phyloP scores from a whole-genome alignment of 345 rosid genomes.

The Syzygium aqueum region DNA sequence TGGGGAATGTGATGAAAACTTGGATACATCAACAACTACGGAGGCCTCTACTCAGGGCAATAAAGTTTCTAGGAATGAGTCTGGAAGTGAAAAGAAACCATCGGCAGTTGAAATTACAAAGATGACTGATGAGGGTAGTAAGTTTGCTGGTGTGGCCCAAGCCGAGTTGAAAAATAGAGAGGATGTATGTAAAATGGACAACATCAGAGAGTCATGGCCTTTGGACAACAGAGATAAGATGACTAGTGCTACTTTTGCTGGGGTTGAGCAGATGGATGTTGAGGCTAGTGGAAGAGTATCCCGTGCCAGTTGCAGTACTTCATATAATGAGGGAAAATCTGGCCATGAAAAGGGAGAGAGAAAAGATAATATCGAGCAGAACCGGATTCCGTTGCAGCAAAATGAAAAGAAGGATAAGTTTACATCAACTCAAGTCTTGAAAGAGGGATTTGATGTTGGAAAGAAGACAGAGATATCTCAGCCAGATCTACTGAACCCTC shows the following conservation, averaged over 20 bases:
- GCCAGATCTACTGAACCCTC: slow-evolving; percentile 12
- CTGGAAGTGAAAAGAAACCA: slow-evolving; percentile 16
- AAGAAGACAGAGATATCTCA: slow-evolving; percentile 19
- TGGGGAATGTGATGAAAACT: background rate
- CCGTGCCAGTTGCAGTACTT: slow-evolving; percentile 10
- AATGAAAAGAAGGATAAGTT: slow-evolving; percentile 29
- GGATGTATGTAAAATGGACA: slow-evolving; percentile 5
- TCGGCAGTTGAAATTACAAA: slow-evolving; percentile 7
- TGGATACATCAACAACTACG: slow-evolving; percentile 10
- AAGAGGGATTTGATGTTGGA: slow-evolving; percentile 22
- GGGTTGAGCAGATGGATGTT: slow-evolving; percentile 10
- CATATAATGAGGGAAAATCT: slow-evolving; percentile 23
- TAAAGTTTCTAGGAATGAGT: slow-evolving; percentile 8
- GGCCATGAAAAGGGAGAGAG: slow-evolving; percentile 20
- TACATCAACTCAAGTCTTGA: slow-evolving; percentile 19
- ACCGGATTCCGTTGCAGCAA: slow-evolving; percentile 12
- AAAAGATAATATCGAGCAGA: slow-evolving; percentile 13
- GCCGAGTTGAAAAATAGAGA: slow-evolving; percentile 7
- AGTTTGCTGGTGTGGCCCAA: slow-evolving; percentile 8
- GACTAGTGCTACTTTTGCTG: slow-evolving; percentile 10
- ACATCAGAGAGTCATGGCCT: background rate
- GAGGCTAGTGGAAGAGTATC: slow-evolving; percentile 16
- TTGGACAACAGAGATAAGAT: slow-evolving; percentile 9
- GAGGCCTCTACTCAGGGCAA: slow-evolving; percentile 16
- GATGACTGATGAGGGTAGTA: slow-evolving; percentile 1